These are phyloP conservation scores for Diaporthe helianthi DNA, from an alignment of 2,329 filamentous ascomycete species.

Conservation along the genomic window DNA sequence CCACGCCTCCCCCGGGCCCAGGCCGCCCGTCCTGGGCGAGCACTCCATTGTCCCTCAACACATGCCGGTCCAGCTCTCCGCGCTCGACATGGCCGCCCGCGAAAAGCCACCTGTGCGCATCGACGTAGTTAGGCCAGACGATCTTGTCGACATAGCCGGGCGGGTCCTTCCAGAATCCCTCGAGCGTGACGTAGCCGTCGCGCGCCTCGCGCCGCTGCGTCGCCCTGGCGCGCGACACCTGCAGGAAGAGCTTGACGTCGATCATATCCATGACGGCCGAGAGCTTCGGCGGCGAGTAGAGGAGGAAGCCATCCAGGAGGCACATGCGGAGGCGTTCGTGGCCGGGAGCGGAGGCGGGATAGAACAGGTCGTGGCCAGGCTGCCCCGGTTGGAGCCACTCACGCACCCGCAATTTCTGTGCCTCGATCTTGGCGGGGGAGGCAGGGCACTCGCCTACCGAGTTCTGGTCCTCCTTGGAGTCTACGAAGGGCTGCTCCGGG, in stretches of 20 bases:
- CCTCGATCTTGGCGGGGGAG: slow-evolving; percentile 52
- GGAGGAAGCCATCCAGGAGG: slow-evolving; percentile 87
- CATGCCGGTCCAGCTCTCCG: slow-evolving; percentile 51
- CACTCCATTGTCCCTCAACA: slow-evolving; percentile 50
- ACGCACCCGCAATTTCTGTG: slow-evolving; percentile 55
- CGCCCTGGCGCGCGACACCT: slow-evolving; percentile 69
- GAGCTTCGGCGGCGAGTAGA: slow-evolving; percentile 67
- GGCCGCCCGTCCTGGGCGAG: slow-evolving; percentile 54
- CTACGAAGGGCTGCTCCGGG: slow-evolving; percentile 52
- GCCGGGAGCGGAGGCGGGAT: slow-evolving; percentile 22
- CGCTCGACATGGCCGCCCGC: slow-evolving; percentile 71
- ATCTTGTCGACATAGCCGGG: slow-evolving; percentile 92
- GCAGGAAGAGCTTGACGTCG: slow-evolving; percentile 80
- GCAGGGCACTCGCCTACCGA: slow-evolving; percentile 63
- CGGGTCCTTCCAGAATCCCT: slow-evolving; percentile 96
- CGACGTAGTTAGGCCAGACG: slow-evolving; percentile 94
- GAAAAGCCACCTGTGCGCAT: slow-evolving; percentile 83
- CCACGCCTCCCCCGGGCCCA: slow-evolving; percentile 50
- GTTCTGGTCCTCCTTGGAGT: slow-evolving; percentile 70
- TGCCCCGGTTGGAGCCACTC: slow-evolving; percentile 54
- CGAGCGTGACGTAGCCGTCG: slow-evolving; percentile 78
- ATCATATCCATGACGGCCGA: slow-evolving; percentile 66
- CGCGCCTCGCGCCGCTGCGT: slow-evolving; percentile 72
- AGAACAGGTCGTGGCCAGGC: slow-evolving; percentile 49
- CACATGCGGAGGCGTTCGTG: slow-evolving; percentile 58